Conservation (phyloP, 2,329 filamentous ascomycete species). For the Sporothrix euskadiensis region DNA sequence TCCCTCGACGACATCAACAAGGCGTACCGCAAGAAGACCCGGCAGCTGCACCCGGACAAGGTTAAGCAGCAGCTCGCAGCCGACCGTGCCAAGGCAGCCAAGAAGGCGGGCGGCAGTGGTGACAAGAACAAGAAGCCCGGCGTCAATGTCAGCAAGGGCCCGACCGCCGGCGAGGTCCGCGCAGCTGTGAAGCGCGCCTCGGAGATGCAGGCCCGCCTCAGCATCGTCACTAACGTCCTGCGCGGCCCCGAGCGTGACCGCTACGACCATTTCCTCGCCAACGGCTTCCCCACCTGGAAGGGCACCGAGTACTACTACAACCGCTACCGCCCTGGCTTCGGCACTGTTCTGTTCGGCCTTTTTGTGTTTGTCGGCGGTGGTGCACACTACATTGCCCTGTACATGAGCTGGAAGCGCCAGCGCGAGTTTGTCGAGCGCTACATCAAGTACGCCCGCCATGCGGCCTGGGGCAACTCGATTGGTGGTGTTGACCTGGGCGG, state of each 20-base stretch:
- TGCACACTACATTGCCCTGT: slow-evolving; percentile 81
- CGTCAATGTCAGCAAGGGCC: slow-evolving; percentile 68
- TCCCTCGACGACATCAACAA: slow-evolving; percentile 88
- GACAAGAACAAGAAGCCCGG: slow-evolving; percentile 55
- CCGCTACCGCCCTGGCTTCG: slow-evolving; percentile 86
- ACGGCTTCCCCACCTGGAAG: slow-evolving; percentile 96
- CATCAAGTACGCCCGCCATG: slow-evolving; percentile 82
- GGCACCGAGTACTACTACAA: slow-evolving; percentile 98
- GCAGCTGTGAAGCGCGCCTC: slow-evolving; percentile 77
- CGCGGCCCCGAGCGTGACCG: slow-evolving; percentile 77
- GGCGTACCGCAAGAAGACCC: slow-evolving; percentile 86
- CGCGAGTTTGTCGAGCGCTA: slow-evolving; percentile 89
- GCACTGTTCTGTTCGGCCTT: slow-evolving; percentile 76
- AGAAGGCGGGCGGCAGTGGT: slow-evolving; percentile 50
- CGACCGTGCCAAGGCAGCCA: slow-evolving; percentile 59
- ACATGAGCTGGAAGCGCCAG: slow-evolving; percentile 86
- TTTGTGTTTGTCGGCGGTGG: slow-evolving; percentile 81
- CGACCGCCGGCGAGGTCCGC: slow-evolving; percentile 72
- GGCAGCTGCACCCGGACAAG: slow-evolving; percentile 89
- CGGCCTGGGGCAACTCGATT: slow-evolving; percentile 84
- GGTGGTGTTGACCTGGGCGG: slow-evolving; percentile 57
- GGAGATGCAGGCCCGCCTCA: slow-evolving; percentile 80
- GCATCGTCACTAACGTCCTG: slow-evolving; percentile 82
- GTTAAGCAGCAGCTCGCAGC: slow-evolving; percentile 80
- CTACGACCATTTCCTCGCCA: slow-evolving; percentile 90